Conservation (phyloP, 176 grass and related monocot genomes). For the Neostapfia colusana region DNA sequence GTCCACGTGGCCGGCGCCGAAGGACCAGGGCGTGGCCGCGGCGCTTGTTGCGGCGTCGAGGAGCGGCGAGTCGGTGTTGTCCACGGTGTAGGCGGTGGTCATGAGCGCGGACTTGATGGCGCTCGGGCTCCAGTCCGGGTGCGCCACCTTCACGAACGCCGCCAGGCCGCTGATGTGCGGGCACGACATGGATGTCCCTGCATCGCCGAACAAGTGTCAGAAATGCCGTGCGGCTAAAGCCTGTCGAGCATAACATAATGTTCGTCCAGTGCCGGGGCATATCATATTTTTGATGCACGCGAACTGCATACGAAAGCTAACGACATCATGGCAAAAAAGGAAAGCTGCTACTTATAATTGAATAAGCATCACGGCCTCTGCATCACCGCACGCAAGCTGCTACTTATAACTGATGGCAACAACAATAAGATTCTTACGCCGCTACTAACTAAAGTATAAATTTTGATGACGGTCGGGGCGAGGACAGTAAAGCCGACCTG, state of each 20-base stretch:
- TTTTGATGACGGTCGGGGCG: not conserved
- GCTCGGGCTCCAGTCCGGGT: slow-evolving; percentile 94
- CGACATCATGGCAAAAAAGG: slow-evolving; percentile 32
- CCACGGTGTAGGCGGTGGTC: slow-evolving; percentile 79
- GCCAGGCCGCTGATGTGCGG: slow-evolving; percentile 84
- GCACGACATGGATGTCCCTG: slow-evolving; percentile 96
- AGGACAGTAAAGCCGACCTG: too few relatives aligned
- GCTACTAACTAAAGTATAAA: not conserved
- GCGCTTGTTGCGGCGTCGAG: slow-evolving; percentile 60
- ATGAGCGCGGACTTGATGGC: slow-evolving; percentile 87
- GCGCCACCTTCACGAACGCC: slow-evolving; percentile 71
- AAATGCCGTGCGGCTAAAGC: not conserved
- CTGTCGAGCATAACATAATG: slow-evolving; percentile 10
- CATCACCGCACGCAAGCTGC: too few relatives aligned
- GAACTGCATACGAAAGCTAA: slow-evolving; percentile 24
- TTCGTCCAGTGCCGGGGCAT: too few relatives aligned
- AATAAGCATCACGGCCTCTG: too few relatives aligned
- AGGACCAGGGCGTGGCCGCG: slow-evolving; percentile 65
- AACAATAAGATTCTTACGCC: not conserved
- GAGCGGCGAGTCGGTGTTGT: slow-evolving; percentile 62
- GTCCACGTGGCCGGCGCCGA: slow-evolving; percentile 77
- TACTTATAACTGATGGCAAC: not conserved
- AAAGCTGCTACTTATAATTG: not conserved
- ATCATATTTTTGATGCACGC: slow-evolving; percentile 20
- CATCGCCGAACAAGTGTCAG: slow-evolving; percentile 1